Conservation (phyloP, 2,329 filamentous ascomycete species). For the Aureobasidium uvarum region DNA sequence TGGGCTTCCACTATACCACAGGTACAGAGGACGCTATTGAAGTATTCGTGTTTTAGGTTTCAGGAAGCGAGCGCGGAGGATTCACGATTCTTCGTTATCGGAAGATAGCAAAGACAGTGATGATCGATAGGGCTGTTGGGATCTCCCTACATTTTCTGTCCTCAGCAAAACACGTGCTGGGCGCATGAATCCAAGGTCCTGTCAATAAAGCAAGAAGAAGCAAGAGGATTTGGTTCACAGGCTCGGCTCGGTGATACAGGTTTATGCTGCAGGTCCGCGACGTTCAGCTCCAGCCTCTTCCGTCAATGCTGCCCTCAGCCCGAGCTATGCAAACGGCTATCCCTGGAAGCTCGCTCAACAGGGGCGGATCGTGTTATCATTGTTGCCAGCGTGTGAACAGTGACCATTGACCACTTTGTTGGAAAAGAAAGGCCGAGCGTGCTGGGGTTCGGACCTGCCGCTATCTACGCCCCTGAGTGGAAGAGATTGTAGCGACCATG, state of each 20-base stretch:
- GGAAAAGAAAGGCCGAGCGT: conserved; percentile 1
- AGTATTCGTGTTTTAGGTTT: conserved; percentile 16
- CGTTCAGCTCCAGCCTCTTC: background rate
- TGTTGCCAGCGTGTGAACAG: background rate
- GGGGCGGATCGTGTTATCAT: background rate
- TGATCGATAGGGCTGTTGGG: background rate
- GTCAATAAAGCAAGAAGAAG: conserved; percentile 12
- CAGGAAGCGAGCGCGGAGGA: conserved; percentile 13
- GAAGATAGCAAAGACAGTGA: background rate
- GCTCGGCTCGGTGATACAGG: background rate
- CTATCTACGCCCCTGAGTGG: background rate
- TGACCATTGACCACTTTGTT: background rate
- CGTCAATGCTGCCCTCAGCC: background rate
- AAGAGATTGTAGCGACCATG: background rate
- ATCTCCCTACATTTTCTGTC: background rate
- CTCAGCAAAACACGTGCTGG: background rate
- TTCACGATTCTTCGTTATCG: conserved; percentile 2
- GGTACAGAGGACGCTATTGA: conserved; percentile 8
- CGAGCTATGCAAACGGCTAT: conserved; percentile 4
- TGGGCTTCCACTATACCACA: background rate
- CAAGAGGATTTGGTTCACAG: conserved; percentile 3
- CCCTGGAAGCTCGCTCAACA: conserved; percentile 7
- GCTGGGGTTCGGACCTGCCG: background rate
- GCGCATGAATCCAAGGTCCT: conserved; percentile 1
- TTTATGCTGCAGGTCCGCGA: background rate